phyloP scores from a whole-genome alignment of 1,139 yeast species.

The Debaryomycetaceae sp. region DNA sequence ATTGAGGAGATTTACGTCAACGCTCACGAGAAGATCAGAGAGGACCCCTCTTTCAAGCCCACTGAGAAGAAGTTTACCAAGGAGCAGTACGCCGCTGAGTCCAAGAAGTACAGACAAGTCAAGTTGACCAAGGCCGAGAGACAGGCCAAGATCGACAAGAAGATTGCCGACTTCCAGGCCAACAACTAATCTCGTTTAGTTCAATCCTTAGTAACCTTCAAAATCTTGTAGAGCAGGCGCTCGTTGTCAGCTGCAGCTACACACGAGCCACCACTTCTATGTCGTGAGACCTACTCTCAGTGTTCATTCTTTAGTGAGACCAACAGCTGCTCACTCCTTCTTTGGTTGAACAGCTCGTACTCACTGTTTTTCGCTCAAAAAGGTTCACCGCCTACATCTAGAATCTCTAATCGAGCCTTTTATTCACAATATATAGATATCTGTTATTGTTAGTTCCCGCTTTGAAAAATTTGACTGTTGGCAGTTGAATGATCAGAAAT shows the following conservation, averaged over 20 bases:
- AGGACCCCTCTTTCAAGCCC: constrained; percentile 87
- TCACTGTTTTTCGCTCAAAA: too few relatives aligned
- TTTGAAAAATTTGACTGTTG: too few relatives aligned
- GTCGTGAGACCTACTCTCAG: too few relatives aligned
- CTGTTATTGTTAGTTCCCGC: too few relatives aligned
- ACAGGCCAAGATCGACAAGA: constrained; percentile 81
- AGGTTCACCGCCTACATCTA: too few relatives aligned
- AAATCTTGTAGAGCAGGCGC: constrained; percentile 2
- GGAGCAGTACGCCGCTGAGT: constrained; percentile 97
- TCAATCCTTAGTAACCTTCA: constrained; percentile 1
- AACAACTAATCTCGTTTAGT: constrained; percentile 32
- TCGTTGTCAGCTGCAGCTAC: too few relatives aligned
- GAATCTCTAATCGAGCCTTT: too few relatives aligned
- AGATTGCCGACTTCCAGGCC: constrained; percentile 82
- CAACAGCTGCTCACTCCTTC: too few relatives aligned
- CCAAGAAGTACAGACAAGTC: constrained; percentile 84
- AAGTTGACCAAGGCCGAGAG: constrained; percentile 93
- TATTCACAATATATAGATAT: too few relatives aligned
- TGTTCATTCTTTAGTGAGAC: too few relatives aligned
- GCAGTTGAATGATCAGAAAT: constrained; percentile 43
- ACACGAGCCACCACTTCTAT: too few relatives aligned
- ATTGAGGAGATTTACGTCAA: constrained; percentile 91
- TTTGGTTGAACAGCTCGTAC: too few relatives aligned
- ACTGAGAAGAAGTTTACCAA: constrained; percentile 92
- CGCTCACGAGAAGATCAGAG: constrained; percentile 97